Conservation (phyloP, 495 filamentous ascomycete species). For the Penicillium maclennaniae region DNA sequence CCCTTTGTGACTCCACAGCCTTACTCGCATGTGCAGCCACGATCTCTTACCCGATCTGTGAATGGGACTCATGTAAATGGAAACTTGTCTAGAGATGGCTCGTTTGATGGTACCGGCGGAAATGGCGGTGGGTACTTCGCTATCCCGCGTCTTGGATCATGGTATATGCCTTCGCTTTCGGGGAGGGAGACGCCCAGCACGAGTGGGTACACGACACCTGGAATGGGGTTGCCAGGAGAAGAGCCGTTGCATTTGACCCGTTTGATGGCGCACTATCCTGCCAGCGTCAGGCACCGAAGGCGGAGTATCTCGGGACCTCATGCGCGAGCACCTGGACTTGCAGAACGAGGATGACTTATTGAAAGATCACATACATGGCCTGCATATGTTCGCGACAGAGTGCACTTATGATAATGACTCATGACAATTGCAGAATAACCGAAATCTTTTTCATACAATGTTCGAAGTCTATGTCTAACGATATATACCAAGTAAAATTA, state of each 20-base stretch:
- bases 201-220: slow-evolving; percentile 26
- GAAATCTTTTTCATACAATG: not conserved
- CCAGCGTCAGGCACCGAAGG: slow-evolving; percentile 27
- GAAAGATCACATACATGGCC: not conserved
- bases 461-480: slow-evolving; percentile 16
- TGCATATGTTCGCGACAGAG: not conserved
- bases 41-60: slow-evolving; percentile 3
- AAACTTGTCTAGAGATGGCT: not conserved
- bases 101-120: slow-evolving; percentile 1
- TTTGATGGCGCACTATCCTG: slow-evolving; percentile 29
- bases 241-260: slow-evolving; percentile 18
- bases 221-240: slow-evolving; percentile 19
- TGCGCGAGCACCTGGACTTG: slow-evolving; percentile 8
- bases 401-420: not conserved
- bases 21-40: slow-evolving; percentile 12
- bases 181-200: slow-evolving; percentile 14
- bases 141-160: slow-evolving; percentile 12
- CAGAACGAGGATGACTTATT: slow-evolving; percentile 2
- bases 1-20: slow-evolving; percentile 26
- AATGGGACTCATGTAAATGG: not conserved
- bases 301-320: slow-evolving; percentile 30
- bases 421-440: not conserved
- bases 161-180: slow-evolving; percentile 7
- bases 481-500: slow-evolving; percentile 5
- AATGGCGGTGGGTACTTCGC: slow-evolving; percentile 30